These are phyloP conservation scores for Eudorina sp. DNA, from an alignment of 139 green algal genomes.

Conservation along the genomic window DNA sequence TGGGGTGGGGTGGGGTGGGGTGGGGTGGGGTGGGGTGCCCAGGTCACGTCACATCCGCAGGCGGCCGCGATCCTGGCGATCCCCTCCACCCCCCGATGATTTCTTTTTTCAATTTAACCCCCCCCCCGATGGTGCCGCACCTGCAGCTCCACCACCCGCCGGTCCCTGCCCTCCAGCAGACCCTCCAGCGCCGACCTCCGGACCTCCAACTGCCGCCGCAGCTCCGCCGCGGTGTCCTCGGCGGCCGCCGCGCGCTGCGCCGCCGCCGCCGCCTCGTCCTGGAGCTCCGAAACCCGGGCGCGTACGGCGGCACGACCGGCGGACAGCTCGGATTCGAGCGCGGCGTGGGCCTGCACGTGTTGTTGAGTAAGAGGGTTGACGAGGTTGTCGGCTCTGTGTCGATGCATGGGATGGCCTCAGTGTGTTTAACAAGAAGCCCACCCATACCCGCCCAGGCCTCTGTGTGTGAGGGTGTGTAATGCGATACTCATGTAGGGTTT, in stretches of 20 bases:
- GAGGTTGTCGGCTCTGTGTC: neutral
- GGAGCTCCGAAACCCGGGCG: neutral
- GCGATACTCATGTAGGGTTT: too few relatives aligned
- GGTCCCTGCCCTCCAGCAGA: slow-evolving; percentile 23
- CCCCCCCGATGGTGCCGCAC: too few relatives aligned
- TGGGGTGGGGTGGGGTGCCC: too few relatives aligned
- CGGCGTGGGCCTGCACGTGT: slow-evolving; percentile 1
- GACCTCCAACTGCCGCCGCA: slow-evolving; percentile 33
- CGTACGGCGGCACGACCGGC: neutral
- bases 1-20: too few relatives aligned
- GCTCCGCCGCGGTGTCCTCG: slow-evolving; percentile 35
- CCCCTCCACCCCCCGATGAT: too few relatives aligned
- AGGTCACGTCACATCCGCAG: too few relatives aligned
- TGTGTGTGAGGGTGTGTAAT: too few relatives aligned
- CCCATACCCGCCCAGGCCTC: neutral
- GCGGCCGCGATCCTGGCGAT: too few relatives aligned
- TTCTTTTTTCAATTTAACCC: too few relatives aligned
- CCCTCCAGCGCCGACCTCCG: slow-evolving; percentile 32
- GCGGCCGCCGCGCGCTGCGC: slow-evolving; percentile 17
- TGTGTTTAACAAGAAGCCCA: too few relatives aligned
- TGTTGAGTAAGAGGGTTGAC: neutral
- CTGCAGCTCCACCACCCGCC: slow-evolving; percentile 21
- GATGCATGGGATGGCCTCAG: neutral
- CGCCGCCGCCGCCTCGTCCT: neutral
- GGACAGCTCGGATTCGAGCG: slow-evolving; percentile 26